A percentile compares a stretch with the other conserved stretches of the same genome.
phyloP scores from a whole-genome alignment of 345 rosid species.

The Sisymbrium altissimum region DNA sequence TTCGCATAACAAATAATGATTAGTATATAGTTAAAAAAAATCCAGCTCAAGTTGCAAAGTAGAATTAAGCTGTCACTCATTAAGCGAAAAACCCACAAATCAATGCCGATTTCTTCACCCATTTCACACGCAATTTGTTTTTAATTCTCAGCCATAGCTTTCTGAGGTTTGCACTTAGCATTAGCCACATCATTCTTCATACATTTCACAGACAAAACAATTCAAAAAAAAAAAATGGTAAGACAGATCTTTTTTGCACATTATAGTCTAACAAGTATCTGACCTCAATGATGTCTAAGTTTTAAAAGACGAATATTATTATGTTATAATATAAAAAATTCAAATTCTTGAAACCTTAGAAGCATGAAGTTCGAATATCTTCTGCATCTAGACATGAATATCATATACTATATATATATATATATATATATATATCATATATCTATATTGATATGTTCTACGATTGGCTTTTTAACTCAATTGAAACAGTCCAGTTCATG shows the following conservation, averaged over 20 bases:
- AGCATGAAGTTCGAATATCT: background rate
- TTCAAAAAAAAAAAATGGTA: background rate
- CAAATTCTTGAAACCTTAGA: background rate
- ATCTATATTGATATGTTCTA: background rate
- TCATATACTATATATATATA: no score
- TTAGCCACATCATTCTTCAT: background rate
- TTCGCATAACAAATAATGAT: background rate
- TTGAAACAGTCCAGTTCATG: constrained; percentile 74
- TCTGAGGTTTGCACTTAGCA: constrained; percentile 5
- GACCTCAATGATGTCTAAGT: background rate
- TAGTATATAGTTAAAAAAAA: constrained; percentile 7
- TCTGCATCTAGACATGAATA: background rate
- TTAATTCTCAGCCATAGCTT: background rate
- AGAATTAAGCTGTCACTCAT: constrained; percentile 34
- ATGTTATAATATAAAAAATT: background rate
- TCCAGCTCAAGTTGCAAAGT: constrained; percentile 23
- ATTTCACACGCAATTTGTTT: constrained; percentile 24
- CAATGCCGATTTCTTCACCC: constrained; percentile 21
- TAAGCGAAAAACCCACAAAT: constrained; percentile 10
- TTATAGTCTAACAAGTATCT: background rate
- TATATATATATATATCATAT: no score
- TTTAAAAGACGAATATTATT: background rate
- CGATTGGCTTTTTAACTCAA: constrained; percentile 26
- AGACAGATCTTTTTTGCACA: background rate
- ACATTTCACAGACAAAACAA: background rate